Percentiles rank a stretch among this genome's conserved stretches.
These are phyloP conservation scores for Fraxinus platypoda DNA, from an alignment of 305 asterid genomes.

Conservation along the genomic window DNA sequence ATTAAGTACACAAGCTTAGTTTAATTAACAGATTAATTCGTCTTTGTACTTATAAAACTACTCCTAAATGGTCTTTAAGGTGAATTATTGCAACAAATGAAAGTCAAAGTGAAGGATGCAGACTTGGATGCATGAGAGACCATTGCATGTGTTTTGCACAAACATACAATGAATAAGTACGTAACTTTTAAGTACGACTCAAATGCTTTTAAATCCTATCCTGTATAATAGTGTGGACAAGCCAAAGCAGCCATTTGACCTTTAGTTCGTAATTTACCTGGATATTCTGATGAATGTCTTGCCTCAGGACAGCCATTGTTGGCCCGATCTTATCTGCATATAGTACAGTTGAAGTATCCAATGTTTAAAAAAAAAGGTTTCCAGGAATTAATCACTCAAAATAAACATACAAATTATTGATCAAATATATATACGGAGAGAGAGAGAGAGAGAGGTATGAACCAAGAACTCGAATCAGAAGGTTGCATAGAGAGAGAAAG, in stretches of 20 bases:
- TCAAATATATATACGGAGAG: not conserved
- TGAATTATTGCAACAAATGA: not conserved
- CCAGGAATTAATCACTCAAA: not conserved
- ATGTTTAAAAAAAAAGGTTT: not conserved
- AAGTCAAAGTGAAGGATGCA: slow-evolving; percentile 26
- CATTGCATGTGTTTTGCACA: slow-evolving; percentile 45
- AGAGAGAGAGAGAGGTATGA: slow-evolving; percentile 6
- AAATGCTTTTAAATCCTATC: too few species aligned
- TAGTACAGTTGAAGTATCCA: not conserved
- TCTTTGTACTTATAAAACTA: too few species aligned
- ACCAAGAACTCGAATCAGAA: slow-evolving; percentile 81
- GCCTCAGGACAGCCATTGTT: slow-evolving; percentile 82
- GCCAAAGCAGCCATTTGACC: not conserved
- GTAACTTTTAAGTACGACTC: not conserved
- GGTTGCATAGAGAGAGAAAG: slow-evolving; percentile 63
- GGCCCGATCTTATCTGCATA: slow-evolving; percentile 98
- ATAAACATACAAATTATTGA: not conserved
- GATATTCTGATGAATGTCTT: slow-evolving; percentile 69
- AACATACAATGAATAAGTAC: not conserved
- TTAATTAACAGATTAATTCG: not conserved
- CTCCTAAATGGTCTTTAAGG: too few species aligned
- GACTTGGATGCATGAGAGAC: slow-evolving; percentile 14
- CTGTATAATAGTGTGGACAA: not conserved
- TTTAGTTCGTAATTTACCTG: slow-evolving; percentile 40
- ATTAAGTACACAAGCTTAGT: not conserved